Evolutionary conservation across 108 stramenopile genomes (phyloP).

Genomic region (Pseudonitzschia pungens): DNA sequence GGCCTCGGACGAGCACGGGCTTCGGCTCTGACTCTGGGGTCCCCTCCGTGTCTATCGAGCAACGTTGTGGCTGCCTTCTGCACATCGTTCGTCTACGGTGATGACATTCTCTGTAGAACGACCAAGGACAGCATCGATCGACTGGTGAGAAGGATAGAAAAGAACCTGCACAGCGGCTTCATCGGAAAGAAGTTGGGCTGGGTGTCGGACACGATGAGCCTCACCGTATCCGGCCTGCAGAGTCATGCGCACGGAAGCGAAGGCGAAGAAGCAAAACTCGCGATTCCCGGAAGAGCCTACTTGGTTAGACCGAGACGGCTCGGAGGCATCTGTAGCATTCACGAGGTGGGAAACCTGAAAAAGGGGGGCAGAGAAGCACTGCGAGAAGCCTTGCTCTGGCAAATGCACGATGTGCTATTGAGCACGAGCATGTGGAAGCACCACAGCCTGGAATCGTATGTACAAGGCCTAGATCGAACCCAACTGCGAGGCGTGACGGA

Average conservation of each 20-base stretch:
- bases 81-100: slow-evolving; percentile 75
- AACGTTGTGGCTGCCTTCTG: slow-evolving; percentile 71
- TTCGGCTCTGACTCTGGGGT: slow-evolving; percentile 70
- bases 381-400: slow-evolving; percentile 80
- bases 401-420: slow-evolving; percentile 80
- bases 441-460: slow-evolving; percentile 69
- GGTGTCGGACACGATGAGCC: slow-evolving; percentile 73
- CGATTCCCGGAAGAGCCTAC: slow-evolving; percentile 72
- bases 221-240: slow-evolving; percentile 65
- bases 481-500: slow-evolving; percentile 54
- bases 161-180: slow-evolving; percentile 46
- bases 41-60: slow-evolving; percentile 74
- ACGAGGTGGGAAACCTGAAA: slow-evolving; percentile 67
- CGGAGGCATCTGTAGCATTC: slow-evolving; percentile 74
- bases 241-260: slow-evolving; percentile 69
- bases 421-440: slow-evolving; percentile 83
- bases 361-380: slow-evolving; percentile 76
- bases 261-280: slow-evolving; percentile 56
- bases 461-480: slow-evolving; percentile 76
- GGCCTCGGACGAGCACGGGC: slow-evolving; percentile 59
- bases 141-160: slow-evolving; percentile 52
- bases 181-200: slow-evolving; percentile 52
- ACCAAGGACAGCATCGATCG: slow-evolving; percentile 52
- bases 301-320: slow-evolving; percentile 74
- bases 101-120: slow-evolving; percentile 75